A percentile compares a stretch with the other conserved stretches of the same genome.
Evolutionary conservation across 1,284 basidiomycete genomes (phyloP).

Genomic region (Rhodotorula sp.): DNA sequence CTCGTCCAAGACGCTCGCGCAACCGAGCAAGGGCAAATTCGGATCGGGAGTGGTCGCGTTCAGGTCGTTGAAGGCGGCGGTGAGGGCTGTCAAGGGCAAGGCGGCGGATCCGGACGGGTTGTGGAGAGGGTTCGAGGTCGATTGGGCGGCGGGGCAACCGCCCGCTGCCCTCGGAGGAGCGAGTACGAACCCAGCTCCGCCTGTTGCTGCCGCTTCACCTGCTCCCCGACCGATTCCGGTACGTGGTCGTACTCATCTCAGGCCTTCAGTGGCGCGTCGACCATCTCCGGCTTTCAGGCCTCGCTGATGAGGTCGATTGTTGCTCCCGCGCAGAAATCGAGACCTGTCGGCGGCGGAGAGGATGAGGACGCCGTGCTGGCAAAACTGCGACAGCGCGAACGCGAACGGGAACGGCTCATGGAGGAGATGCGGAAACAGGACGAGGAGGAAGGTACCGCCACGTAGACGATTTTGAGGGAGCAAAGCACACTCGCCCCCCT

Average conservation of each 20-base stretch:
- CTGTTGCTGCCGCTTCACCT: background rate
- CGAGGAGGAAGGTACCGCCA: conserved; percentile 19
- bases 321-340: background rate
- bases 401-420: conserved; percentile 39
- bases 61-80: conserved; percentile 34
- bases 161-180: conserved; percentile 16
- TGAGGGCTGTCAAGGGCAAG: conserved; percentile 31
- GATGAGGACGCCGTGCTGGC: conserved; percentile 35
- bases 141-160: conserved; percentile 38
- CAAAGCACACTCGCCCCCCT: background rate
- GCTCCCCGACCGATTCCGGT: background rate
- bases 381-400: conserved; percentile 27
- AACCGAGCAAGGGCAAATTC: conserved; percentile 26
- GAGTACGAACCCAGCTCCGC: background rate
- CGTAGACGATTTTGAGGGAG: background rate
- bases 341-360: background rate
- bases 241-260: background rate
- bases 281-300: too few species aligned
- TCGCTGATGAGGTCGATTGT: fast-evolving
- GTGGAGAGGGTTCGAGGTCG: conserved; percentile 38
- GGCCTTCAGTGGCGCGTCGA: too few species aligned
- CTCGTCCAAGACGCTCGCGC: conserved; percentile 32
- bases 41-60: conserved; percentile 37
- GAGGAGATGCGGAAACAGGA: conserved; percentile 41
- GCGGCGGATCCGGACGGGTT: background rate